Percentiles rank a stretch among this genome's conserved stretches.
phyloP scores from a whole-genome alignment of 306 rosid species.

The Erythrophleum fordii region DNA sequence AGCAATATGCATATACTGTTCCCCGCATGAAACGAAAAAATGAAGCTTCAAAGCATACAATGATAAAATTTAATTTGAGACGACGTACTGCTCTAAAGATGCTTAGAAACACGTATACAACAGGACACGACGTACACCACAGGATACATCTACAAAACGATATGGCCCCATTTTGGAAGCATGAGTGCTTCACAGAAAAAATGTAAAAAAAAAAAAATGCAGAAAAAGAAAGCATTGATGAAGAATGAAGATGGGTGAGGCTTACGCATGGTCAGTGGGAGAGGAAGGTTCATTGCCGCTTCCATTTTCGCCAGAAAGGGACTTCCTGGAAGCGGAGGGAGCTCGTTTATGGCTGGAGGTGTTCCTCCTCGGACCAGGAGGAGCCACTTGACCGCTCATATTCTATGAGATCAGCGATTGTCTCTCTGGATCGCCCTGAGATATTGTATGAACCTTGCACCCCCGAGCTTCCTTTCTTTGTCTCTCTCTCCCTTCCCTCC shows the following conservation, averaged over 20 bases:
- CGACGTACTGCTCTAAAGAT: neutral
- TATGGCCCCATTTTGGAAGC: neutral
- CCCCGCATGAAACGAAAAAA: neutral
- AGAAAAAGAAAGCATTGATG: neutral
- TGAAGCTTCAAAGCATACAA: neutral
- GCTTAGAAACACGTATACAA: neutral
- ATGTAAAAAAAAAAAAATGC: neutral
- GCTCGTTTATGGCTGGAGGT: conserved; percentile 55
- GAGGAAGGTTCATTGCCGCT: conserved; percentile 59
- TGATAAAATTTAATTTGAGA: neutral
- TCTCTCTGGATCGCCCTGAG: neutral
- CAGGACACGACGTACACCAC: neutral
- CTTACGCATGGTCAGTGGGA: conserved; percentile 62
- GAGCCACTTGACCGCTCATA: conserved; percentile 70
- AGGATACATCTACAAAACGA: neutral
- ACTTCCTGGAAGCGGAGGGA: conserved; percentile 35
- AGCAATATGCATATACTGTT: neutral
- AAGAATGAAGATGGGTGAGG: neutral
- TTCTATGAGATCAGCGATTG: neutral
- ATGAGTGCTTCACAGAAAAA: neutral
- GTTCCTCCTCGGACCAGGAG: conserved; percentile 52
- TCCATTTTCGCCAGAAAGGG: conserved; percentile 49
- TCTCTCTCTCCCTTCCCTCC: neutral
- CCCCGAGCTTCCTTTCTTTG: neutral
- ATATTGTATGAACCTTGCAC: neutral